These are phyloP conservation scores for Poteriospumella lacustris DNA, from an alignment of 108 stramenopile genomes.

Conservation along the genomic window DNA sequence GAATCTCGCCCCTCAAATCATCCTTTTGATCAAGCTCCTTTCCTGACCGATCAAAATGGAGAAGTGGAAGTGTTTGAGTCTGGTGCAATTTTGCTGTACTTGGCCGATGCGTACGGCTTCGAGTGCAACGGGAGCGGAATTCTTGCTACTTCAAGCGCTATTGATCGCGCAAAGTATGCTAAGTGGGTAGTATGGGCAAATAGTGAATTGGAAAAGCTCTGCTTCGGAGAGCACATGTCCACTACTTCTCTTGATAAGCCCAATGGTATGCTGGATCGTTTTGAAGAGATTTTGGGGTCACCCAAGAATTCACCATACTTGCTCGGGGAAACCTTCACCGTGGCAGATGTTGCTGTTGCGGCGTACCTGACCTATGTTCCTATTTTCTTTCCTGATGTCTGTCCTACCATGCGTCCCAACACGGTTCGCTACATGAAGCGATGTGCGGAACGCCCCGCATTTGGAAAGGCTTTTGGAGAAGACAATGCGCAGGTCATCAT, in stretches of 20 bases:
- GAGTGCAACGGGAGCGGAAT: no score
- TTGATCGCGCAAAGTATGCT: neutral
- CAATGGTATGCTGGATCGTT: conserved; percentile 58
- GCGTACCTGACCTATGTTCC: conserved; percentile 74
- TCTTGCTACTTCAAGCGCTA: no score
- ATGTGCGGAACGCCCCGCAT: conserved; percentile 61
- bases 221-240: conserved; percentile 75
- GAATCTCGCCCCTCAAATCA: conserved; percentile 27
- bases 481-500: conserved; percentile 56
- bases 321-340: conserved; percentile 58
- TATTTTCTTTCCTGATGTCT: conserved; percentile 68
- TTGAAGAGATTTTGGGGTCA: conserved; percentile 65
- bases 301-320: conserved; percentile 54
- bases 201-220: conserved; percentile 74
- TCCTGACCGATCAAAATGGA: conserved; percentile 57
- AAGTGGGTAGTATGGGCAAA: conserved; percentile 80
- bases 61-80: conserved; percentile 70
- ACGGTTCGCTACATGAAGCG: conserved; percentile 69
- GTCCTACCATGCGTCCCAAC: conserved; percentile 58
- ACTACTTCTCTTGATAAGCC: conserved; percentile 67
- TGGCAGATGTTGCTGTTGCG: conserved; percentile 75
- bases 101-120: conserved; percentile 51
- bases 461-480: conserved; percentile 68
- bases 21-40: conserved; percentile 78
- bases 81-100: conserved; percentile 73